Percentiles rank a stretch among this genome's conserved stretches.
These are phyloP conservation scores for Terana coerulea DNA, from an alignment of 768 basidiomycete genomes.

Conservation along the genomic window DNA sequence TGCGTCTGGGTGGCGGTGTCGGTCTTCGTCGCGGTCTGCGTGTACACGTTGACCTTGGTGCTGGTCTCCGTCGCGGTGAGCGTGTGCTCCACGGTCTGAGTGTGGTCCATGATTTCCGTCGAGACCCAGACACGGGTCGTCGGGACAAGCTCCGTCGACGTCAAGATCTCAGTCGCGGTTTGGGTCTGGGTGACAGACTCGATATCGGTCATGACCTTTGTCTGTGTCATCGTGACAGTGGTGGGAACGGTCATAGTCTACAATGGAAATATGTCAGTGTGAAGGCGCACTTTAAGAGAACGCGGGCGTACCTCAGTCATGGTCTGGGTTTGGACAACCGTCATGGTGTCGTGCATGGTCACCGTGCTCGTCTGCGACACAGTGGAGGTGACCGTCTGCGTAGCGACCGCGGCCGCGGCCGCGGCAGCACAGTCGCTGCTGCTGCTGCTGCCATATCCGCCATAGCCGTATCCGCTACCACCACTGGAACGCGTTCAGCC, in stretches of 20 bases:
- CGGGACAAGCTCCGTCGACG: constrained; percentile 45
- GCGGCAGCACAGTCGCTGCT: background rate
- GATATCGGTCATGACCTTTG: constrained; percentile 37
- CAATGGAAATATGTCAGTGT: constrained; percentile 1
- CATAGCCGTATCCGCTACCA: constrained; percentile 12
- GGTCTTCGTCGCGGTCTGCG: constrained; percentile 36
- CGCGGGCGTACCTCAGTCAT: constrained; percentile 17
- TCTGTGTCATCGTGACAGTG: constrained; percentile 42
- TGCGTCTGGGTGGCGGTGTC: constrained; percentile 34
- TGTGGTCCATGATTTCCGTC: constrained; percentile 57
- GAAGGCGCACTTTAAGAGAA: background rate
- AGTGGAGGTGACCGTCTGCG: constrained; percentile 28
- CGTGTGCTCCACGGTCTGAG: constrained; percentile 50
- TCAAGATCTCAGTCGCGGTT: constrained; percentile 23
- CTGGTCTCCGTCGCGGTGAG: constrained; percentile 59
- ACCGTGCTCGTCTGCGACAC: constrained; percentile 28
- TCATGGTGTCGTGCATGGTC: constrained; percentile 22
- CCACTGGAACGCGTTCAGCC: constrained; percentile 13
- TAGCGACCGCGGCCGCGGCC: constrained; percentile 25
- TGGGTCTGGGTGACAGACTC: constrained; percentile 21
- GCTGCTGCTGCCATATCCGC: constrained; percentile 6
- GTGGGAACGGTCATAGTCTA: constrained; percentile 36
- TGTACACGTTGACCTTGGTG: constrained; percentile 54
- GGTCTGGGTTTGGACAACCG: constrained; percentile 30
- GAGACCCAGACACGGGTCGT: constrained; percentile 67